Percentiles rank a stretch among this genome's conserved stretches.
Evolutionary conservation across 352 stramenopile genomes (phyloP).

Genomic region (Peronospora belbahrii): DNA sequence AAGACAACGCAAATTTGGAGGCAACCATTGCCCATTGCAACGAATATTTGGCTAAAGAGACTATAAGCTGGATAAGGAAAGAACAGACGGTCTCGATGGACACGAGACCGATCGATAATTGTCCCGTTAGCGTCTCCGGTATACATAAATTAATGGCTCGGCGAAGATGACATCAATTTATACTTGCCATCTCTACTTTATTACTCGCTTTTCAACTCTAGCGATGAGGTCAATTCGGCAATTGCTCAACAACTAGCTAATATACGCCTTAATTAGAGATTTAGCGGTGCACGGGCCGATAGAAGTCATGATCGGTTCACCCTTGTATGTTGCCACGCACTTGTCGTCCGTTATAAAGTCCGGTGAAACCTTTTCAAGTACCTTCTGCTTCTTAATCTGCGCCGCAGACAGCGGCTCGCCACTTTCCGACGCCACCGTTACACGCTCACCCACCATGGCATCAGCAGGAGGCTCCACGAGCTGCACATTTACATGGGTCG

Average conservation of each 20-base stretch:
- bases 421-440: conserved; percentile 76
- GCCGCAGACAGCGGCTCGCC: conserved; percentile 65
- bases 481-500: conserved; percentile 89
- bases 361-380: conserved; percentile 66
- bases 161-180: too few relatives aligned
- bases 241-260: conserved; percentile 37
- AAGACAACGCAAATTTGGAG: too few relatives aligned
- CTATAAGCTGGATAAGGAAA: too few relatives aligned
- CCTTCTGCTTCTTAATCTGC: conserved; percentile 86
- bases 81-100: too few relatives aligned
- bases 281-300: conserved; percentile 50
- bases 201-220: not conserved
- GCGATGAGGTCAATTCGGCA: not conserved
- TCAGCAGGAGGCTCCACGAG: conserved; percentile 91
- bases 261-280: conserved; percentile 57
- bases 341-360: conserved; percentile 64
- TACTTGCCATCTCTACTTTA: too few relatives aligned
- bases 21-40: too few relatives aligned
- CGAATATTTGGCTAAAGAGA: too few relatives aligned
- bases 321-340: conserved; percentile 77
- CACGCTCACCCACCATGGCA: conserved; percentile 87
- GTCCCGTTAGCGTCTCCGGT: too few relatives aligned
- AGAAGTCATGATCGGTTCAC: conserved; percentile 60
- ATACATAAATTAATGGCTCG: too few relatives aligned
- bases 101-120: too few relatives aligned